Evolutionary conservation across 2,329 filamentous ascomycete genomes (phyloP), one percentile per base, ranked within the genome.

Genomic region (Onygenales sp.): DNA sequence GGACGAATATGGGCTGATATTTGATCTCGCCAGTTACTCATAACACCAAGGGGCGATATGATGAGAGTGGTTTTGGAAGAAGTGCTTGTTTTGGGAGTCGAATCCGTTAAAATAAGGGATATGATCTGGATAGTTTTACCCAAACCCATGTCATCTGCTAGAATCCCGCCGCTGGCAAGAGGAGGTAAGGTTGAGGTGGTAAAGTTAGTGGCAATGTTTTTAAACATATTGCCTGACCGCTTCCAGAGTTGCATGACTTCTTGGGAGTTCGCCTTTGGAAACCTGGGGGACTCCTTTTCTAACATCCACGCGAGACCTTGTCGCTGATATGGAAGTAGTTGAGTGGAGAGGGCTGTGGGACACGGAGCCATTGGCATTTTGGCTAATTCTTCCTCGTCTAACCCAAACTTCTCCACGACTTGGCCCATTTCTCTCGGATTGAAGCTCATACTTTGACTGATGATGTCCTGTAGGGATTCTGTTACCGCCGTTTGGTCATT

Each of bases 91-190:
- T 63, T 66, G 2, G 69, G 69, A 14, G 64, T 57, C 1, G 68
- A 59, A 54, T 83, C 80, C 2, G 79, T 74, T 58, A 91, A 71
- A 53, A 95, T 85, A 38, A 94, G 72, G 51, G 87, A 87, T 60
- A 95, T 92, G 47, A 90, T 79, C 65, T 95, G 87, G 7, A 95
- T 77, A 0, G 90, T 95, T 72, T 95, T 95, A 27, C 90, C 90
- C 5, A 95, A 72, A 3, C 90, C 90, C 91, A 95, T 95, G 62
- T 95, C 90, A 66, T 95, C 90, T 2, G 89, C 89, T 7, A 95
- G 77, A 49, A 95, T 90, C 35, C 90, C 90, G 14, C 90, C 90
- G 49, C 83, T 87, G 6, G 87, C 82, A 21, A 95, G 76, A 0
- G 72, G 68, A 0, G 89, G 89, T 1, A 77, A 69, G 2, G 66